phyloP scores from a whole-genome alignment of 2,329 filamentous ascomycete genomes.

The Penicillium sp. region DNA sequence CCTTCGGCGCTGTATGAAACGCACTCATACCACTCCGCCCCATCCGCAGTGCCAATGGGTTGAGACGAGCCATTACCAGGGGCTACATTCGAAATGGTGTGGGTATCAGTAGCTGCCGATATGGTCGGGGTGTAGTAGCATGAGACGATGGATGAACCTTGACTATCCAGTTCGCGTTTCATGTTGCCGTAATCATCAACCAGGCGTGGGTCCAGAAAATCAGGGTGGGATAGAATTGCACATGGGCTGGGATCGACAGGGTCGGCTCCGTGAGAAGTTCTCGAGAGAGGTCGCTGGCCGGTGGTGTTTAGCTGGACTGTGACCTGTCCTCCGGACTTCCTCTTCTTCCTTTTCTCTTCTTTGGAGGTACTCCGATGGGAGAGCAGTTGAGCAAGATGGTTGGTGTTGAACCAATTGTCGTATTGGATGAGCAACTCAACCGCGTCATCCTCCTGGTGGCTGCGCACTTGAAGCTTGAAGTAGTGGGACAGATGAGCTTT shows the following conservation, averaged over 20 bases:
- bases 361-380: conserved; percentile 76
- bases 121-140: conserved; percentile 5
- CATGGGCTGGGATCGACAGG: conserved; percentile 3
- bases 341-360: conserved; percentile 63
- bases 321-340: conserved; percentile 25
- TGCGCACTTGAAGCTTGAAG: conserved; percentile 75
- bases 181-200: conserved; percentile 13
- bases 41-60: not conserved
- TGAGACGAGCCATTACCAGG: not conserved
- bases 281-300: conserved; percentile 3
- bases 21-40: not conserved
- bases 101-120: not conserved
- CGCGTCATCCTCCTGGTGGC: conserved; percentile 66
- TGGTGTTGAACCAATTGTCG: conserved; percentile 72
- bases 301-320: not conserved
- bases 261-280: not conserved
- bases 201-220: conserved; percentile 32
- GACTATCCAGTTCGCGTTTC: conserved; percentile 1
- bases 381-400: conserved; percentile 70
- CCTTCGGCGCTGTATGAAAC: not conserved
- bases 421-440: conserved; percentile 64
- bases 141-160: not conserved
- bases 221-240: conserved; percentile 9
- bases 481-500: conserved; percentile 86
- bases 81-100: not conserved